Evolutionary conservation across 2,329 filamentous ascomycete species (phyloP).

Genomic region (Talaromyces sp.): DNA sequence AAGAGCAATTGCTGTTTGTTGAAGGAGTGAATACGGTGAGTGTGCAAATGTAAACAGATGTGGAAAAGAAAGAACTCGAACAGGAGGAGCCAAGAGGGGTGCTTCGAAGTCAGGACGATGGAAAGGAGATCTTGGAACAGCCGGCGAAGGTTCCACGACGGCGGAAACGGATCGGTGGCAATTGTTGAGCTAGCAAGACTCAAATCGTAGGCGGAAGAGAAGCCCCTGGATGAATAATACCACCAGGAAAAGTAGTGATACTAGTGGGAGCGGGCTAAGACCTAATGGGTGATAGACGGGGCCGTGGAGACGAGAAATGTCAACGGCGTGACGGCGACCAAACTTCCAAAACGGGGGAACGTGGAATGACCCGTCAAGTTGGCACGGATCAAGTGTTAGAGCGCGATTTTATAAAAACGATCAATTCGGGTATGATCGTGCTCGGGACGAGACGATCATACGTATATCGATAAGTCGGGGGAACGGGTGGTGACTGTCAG

Average conservation of each 20-base stretch:
- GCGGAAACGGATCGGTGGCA: constrained; percentile 21
- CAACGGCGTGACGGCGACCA: constrained; percentile 29
- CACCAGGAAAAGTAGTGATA: constrained; percentile 12
- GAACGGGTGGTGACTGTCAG: not conserved
- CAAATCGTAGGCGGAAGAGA: constrained; percentile 12
- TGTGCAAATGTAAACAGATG: constrained; percentile 9
- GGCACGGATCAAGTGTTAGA: constrained; percentile 19
- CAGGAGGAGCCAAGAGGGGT: constrained; percentile 17
- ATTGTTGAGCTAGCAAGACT: constrained; percentile 14
- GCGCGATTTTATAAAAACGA: constrained; percentile 13
- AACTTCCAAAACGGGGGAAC: constrained; percentile 12
- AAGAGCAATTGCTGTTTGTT: not conserved
- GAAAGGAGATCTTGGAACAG: constrained; percentile 19
- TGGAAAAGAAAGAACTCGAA: constrained; percentile 8
- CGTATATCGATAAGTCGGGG: constrained; percentile 4
- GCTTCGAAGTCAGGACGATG: constrained; percentile 11
- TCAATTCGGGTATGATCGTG: constrained; percentile 16
- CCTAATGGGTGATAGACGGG: constrained; percentile 21
- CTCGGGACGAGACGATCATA: constrained; percentile 14
- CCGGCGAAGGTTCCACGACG: constrained; percentile 20
- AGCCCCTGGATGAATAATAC: constrained; percentile 20
- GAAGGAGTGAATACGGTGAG: constrained; percentile 11
- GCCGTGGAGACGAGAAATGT: constrained; percentile 30
- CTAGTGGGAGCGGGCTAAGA: constrained; percentile 16
- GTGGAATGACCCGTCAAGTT: constrained; percentile 6